Percentiles rank a stretch among this genome's conserved stretches.
phyloP scores from a whole-genome alignment of 2,329 filamentous ascomycete genomes.

The Fusarium hainanense region DNA sequence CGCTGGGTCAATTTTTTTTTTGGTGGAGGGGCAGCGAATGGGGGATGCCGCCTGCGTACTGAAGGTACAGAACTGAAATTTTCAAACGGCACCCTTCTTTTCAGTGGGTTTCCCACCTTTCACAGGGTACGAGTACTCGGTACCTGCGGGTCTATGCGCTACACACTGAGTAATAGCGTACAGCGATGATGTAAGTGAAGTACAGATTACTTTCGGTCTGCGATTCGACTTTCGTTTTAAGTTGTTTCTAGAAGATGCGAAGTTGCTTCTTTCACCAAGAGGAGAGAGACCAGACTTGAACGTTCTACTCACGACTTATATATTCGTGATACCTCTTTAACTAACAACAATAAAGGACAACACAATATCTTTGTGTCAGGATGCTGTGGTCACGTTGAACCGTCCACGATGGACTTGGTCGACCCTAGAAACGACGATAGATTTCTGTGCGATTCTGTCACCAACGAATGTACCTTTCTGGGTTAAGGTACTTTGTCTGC shows the following conservation, averaged over 20 bases:
- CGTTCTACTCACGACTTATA: background rate
- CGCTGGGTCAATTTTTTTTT: conserved; percentile 32
- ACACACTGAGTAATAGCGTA: background rate
- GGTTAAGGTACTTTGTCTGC: background rate
- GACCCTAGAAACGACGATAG: conserved; percentile 38
- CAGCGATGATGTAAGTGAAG: conserved; percentile 33
- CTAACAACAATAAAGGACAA: background rate
- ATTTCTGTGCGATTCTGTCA: conserved; percentile 40
- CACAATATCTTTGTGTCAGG: background rate
- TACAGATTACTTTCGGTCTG: conserved; percentile 23
- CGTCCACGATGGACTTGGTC: conserved; percentile 10
- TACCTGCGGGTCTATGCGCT: conserved; percentile 32
- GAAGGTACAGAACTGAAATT: conserved; percentile 29
- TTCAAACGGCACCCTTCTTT: conserved; percentile 20
- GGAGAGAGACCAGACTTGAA: background rate
- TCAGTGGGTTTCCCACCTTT: conserved; percentile 25
- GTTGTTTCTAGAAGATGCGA: conserved; percentile 33
- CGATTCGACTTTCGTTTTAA: conserved; percentile 6
- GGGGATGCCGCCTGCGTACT: conserved; percentile 28
- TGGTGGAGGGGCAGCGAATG: conserved; percentile 32
- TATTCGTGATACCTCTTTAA: background rate
- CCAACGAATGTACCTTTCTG: conserved; percentile 1
- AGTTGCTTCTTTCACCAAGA: background rate
- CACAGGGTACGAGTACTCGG: conserved; percentile 17
- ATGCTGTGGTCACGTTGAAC: conserved; percentile 24